Conservation (phyloP, 2,329 filamentous ascomycete genomes). For the Stenocarpella maydis region DNA sequence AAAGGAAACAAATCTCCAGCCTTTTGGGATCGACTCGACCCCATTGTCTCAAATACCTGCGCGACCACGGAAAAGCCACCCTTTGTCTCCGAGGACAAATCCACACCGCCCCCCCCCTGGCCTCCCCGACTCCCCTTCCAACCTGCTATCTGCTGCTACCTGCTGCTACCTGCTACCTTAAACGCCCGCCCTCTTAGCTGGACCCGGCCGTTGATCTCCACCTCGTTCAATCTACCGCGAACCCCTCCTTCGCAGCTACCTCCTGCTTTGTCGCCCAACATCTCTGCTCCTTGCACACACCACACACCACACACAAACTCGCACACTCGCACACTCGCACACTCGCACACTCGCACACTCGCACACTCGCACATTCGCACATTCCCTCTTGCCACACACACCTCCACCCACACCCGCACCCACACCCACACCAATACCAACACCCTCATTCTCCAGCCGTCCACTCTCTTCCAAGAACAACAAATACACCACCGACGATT, state of each 20-base stretch:
- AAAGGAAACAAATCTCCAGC: constrained; percentile 11
- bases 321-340: background rate
- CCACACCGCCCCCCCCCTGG: constrained; percentile 1
- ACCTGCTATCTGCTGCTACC: background rate
- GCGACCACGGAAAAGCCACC: constrained; percentile 1
- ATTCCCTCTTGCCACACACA: background rate
- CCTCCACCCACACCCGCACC: background rate
- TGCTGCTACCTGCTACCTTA: background rate
- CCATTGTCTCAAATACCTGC: constrained; percentile 14
- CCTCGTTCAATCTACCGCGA: constrained; percentile 18
- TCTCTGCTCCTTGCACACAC: constrained; percentile 8
- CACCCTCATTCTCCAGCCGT: background rate
- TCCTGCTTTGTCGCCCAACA: constrained; percentile 14
- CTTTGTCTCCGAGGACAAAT: constrained; percentile 20
- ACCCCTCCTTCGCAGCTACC: constrained; percentile 23
- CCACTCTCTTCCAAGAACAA: background rate
- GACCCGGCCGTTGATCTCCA: constrained; percentile 22
- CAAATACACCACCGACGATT: background rate
- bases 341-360: background rate
- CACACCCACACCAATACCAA: background rate
- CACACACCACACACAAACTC: too few relatives aligned
- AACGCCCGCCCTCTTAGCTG: background rate
- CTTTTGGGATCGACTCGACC: constrained; percentile 2
- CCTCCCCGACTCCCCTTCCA: constrained; percentile 18
- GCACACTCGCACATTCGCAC: background rate